Conservation (phyloP, 2,329 filamentous ascomycete genomes). For the Colletotrichum sp. region DNA sequence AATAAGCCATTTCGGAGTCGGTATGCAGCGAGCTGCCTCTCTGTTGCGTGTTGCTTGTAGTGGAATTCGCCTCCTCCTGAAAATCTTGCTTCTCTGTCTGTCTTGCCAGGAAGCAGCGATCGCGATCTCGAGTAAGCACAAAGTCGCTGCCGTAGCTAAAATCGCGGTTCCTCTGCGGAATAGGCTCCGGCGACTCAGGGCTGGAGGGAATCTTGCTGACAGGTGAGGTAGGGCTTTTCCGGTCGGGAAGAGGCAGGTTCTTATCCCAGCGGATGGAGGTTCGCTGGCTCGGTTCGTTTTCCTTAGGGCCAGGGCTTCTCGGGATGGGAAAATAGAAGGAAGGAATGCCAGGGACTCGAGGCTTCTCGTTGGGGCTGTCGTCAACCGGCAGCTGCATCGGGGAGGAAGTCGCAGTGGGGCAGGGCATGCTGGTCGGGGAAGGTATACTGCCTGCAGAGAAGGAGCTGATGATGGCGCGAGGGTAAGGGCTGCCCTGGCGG, state of each 20-base stretch:
- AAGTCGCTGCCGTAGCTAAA: not conserved
- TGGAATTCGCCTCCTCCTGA: not conserved
- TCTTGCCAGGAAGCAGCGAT: not conserved
- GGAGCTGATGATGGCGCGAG: not conserved
- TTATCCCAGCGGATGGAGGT: slow-evolving; percentile 4
- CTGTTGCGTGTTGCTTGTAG: not conserved
- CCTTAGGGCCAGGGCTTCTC: not conserved
- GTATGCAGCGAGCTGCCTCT: not conserved
- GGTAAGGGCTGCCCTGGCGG: not conserved
- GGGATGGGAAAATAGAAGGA: not conserved
- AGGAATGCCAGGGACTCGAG: not conserved
- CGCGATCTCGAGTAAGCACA: not conserved
- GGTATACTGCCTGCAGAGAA: not conserved
- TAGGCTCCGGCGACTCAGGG: not conserved
- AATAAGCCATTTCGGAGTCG: not conserved
- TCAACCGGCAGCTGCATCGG: not conserved
- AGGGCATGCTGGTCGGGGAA: not conserved
- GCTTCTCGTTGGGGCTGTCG: not conserved
- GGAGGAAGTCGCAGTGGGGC: not conserved
- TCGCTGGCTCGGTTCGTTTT: not conserved
- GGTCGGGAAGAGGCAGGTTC: slow-evolving; percentile 1
- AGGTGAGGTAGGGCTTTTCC: not conserved
- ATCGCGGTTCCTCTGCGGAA: not conserved
- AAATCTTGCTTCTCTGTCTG: not conserved
- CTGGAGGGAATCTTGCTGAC: not conserved